Base-by-base conservation (phyloP, 768 basidiomycete genomes). In the Plicaturopsis crispa region DNA sequence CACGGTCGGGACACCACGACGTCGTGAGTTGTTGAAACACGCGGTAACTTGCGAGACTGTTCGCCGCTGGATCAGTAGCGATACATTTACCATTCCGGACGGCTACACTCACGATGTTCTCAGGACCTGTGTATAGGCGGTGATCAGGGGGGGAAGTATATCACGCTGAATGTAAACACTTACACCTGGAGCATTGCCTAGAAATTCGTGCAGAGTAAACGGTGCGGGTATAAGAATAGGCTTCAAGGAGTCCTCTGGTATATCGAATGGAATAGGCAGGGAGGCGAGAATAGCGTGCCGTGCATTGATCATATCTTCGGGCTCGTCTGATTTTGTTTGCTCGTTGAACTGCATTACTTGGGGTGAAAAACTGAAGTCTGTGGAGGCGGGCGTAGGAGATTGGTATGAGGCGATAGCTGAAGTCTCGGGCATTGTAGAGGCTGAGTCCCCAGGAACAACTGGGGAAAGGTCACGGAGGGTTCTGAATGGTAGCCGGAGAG, bases 1-100 rank as follows among this genome's bases (percentile, higher is more conserved):
- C 85, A 36, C 79, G 76, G 33, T 84, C 83, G 2, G 82, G 74
- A 49, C 85, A 87, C 85, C 85, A 89, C 24, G 68, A 66, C 2
- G 85, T 85, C 13, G 80, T 86, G 5, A 63, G 53, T 40, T 78
- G 73, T 38, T 81, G 75, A 26, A 89, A 64, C 30, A 84, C 67
- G 32, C 78, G 75, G 52, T 85, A 81, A 44, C 78, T 78, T 5
- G 69, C 60, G 5, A 87, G 66, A 28, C 84, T 88, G 45, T 3
- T n/a, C n/a, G n/a, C n/a, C n/a, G n/a, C n/a, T n/a, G n/a, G 21
- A 20, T 7, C 21, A 5, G 26, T 36, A n/a, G n/a, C n/a, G n/a
- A n/a, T n/a, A 17, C 22, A 24, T n/a, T n/a, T n/a, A n/a, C n/a
- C n/a, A n/a, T n/a, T n/a, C n/a, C n/a, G n/a, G n/a, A 41, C 23